Base-by-base conservation (phyloP, 2,329 filamentous ascomycete species). In the Lecanoromycetidae sp. region DNA sequence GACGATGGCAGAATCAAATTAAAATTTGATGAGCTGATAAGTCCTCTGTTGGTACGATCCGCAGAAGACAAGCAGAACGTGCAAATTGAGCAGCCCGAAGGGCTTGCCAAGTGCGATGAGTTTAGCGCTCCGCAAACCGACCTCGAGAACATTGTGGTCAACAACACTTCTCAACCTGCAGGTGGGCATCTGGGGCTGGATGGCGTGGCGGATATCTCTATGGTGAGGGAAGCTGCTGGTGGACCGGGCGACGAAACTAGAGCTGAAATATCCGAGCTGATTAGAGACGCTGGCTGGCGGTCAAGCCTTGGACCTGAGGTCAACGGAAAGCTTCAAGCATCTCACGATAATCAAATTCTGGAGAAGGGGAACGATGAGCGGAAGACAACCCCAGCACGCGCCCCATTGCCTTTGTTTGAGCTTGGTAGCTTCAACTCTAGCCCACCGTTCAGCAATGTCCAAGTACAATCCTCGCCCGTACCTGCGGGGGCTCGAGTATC, bases 41-140 rank as follows among this genome's bases (percentile, higher is more conserved):
- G 87, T 32, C 75, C 82, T 1, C 81, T 79, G 55, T 66, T 90
- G 51, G 61, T 87, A 13, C 73, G 70, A 46, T 62, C 66, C 51
- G 63, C 62, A 47, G 40, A 43, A 20, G 25, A 41, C n/a, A n/a
- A n/a, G n/a, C n/a, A n/a, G n/a, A n/a, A n/a, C n/a, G n/a, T n/a
- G n/a, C n/a, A n/a, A n/a, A n/a, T n/a, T n/a, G n/a, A n/a, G n/a
- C n/a, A n/a, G n/a, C n/a, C n/a, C n/a, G n/a, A n/a, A n/a, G n/a
- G n/a, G n/a, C n/a, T n/a, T n/a, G n/a, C n/a, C n/a, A n/a, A n/a
- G n/a, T n/a, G n/a, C n/a, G n/a, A n/a, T n/a, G n/a, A n/a, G n/a
- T n/a, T n/a, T n/a, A n/a, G n/a, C n/a, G n/a, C n/a, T n/a, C n/a
- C n/a, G n/a, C n/a, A n/a, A n/a, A n/a, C n/a, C n/a, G n/a, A n/a